A percentile compares a stretch with the other conserved stretches of the same genome.
phyloP scores from a whole-genome alignment of 352 stramenopile genomes.

The Phytopythium chamaehyphon region DNA sequence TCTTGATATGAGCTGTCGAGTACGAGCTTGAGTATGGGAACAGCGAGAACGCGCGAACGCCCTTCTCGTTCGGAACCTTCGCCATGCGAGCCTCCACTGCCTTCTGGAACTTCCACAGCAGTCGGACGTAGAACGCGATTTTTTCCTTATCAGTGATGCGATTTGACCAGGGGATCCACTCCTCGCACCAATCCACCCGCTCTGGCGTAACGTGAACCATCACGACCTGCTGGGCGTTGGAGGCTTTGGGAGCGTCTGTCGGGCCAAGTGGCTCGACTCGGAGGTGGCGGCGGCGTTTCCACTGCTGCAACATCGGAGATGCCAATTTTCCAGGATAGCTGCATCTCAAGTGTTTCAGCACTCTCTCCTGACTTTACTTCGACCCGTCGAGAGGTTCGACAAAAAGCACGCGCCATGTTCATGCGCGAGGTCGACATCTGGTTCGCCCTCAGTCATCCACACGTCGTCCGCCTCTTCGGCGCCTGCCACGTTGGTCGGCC shows the following conservation, averaged over 20 bases:
- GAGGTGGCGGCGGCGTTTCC: conserved; percentile 1
- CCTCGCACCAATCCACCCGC: conserved; percentile 14
- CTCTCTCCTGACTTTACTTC: neutral
- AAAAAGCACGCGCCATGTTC: conserved; percentile 1
- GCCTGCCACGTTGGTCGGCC: conserved; percentile 11
- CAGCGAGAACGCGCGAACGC: conserved; percentile 7
- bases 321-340: too few species aligned
- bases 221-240: neutral
- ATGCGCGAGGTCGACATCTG: conserved; percentile 3
- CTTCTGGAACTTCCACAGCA: conserved; percentile 14
- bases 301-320: neutral
- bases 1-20: neutral
- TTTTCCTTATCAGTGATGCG: conserved; percentile 10
- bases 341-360: too few species aligned
- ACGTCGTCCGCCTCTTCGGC: conserved; percentile 15
- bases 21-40: conserved; percentile 7
- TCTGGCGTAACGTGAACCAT: too few species aligned
- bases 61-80: conserved; percentile 1
- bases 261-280: conserved; percentile 11
- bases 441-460: conserved; percentile 14
- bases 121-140: conserved; percentile 14
- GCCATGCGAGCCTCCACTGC: conserved; percentile 7
- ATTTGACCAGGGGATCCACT: conserved; percentile 11
- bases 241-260: conserved; percentile 8
- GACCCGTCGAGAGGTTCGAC: too few species aligned